Conservation (phyloP, 2,329 filamentous ascomycete species). For the Talaromyces albobiverticillius region DNA sequence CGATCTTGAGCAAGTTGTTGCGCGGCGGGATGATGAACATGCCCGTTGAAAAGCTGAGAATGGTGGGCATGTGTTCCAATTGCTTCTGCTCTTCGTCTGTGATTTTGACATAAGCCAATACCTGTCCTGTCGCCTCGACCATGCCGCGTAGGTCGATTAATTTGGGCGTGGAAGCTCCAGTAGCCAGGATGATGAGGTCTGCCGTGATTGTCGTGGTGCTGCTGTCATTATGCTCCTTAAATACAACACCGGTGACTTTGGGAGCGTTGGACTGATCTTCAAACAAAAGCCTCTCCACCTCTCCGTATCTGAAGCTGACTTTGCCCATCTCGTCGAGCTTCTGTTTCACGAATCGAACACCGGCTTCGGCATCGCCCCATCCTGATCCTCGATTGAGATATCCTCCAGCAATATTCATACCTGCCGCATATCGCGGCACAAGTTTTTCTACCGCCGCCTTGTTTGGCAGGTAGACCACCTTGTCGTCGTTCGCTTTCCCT, state of each 20-base stretch:
- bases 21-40: constrained; percentile 57
- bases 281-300: constrained; percentile 35
- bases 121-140: constrained; percentile 77
- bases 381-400: constrained; percentile 48
- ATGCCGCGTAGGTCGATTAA: constrained; percentile 75
- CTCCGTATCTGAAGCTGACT: constrained; percentile 34
- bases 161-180: constrained; percentile 80
- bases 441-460: constrained; percentile 33
- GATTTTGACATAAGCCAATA: constrained; percentile 73
- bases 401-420: constrained; percentile 36
- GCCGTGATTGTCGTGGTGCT: constrained; percentile 49
- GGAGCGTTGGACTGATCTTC: constrained; percentile 6
- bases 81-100: constrained; percentile 66
- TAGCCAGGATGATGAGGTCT: constrained; percentile 74
- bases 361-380: constrained; percentile 44
- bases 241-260: constrained; percentile 47
- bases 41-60: constrained; percentile 48
- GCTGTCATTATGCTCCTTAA: constrained; percentile 28
- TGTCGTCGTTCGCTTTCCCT: background rate
- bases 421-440: constrained; percentile 33
- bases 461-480: constrained; percentile 32
- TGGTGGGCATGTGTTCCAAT: constrained; percentile 65
- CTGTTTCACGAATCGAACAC: constrained; percentile 37
- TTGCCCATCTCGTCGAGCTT: constrained; percentile 34
- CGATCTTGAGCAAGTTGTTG: constrained; percentile 62